A percentile compares a stretch with the other conserved stretches of the same genome.
Evolutionary conservation across 371 early-diverging fungal genomes (phyloP).

Genomic region (Coemansia sp.): DNA sequence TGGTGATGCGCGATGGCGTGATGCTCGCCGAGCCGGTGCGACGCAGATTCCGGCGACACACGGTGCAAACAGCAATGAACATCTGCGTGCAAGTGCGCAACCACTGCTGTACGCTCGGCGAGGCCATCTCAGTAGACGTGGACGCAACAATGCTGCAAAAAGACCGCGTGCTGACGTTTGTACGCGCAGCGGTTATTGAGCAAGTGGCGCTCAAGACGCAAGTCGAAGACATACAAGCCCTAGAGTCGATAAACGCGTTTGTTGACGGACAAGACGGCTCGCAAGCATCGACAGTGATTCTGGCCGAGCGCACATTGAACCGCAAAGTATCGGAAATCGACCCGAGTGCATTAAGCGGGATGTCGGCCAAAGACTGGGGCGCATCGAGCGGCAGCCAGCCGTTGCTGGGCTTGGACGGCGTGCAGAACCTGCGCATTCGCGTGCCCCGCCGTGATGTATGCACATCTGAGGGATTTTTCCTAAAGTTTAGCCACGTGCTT

Average conservation of each 20-base stretch:
- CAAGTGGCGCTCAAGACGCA: slow-evolving; percentile 45
- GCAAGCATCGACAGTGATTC: slow-evolving; percentile 27
- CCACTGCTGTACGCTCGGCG: slow-evolving; percentile 49
- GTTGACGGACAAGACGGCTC: slow-evolving; percentile 1
- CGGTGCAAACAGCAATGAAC: slow-evolving; percentile 44
- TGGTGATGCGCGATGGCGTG: slow-evolving; percentile 48
- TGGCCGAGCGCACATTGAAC: slow-evolving; percentile 49
- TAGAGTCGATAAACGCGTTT: slow-evolving; percentile 30
- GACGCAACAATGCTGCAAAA: slow-evolving; percentile 48
- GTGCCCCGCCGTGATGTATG: slow-evolving; percentile 47
- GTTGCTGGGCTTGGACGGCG: slow-evolving; percentile 23
- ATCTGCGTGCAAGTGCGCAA: slow-evolving; percentile 48
- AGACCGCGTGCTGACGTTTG: slow-evolving; percentile 46
- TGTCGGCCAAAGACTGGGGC: slow-evolving; percentile 26
- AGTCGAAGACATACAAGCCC: slow-evolving; percentile 23
- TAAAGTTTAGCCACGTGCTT: slow-evolving; percentile 40
- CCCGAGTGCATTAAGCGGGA: slow-evolving; percentile 15
- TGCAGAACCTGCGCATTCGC: slow-evolving; percentile 45
- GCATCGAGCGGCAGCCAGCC: slow-evolving; percentile 14
- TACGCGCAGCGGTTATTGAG: slow-evolving; percentile 44
- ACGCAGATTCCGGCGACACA: slow-evolving; percentile 37
- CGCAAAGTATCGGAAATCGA: slow-evolving; percentile 47
- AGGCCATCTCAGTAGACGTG: slow-evolving; percentile 39
- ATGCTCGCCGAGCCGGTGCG: slow-evolving; percentile 29
- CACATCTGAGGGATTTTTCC: slow-evolving; percentile 39